Evolutionary conservation across 1,284 basidiomycete species (phyloP).

Genomic region (Quambalaria eucalypti): DNA sequence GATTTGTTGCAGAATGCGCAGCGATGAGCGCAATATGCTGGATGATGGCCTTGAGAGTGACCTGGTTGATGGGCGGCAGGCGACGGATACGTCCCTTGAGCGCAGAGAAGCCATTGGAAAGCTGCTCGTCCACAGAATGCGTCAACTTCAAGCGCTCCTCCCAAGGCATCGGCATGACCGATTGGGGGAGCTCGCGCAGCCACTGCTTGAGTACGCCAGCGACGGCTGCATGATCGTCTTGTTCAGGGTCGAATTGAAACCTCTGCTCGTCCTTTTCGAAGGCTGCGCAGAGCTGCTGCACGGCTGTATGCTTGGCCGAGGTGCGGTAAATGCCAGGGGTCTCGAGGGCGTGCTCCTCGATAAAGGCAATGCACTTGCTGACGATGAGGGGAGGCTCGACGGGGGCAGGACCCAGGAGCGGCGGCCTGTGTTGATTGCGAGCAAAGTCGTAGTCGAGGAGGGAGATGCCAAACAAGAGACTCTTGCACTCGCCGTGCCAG

Average conservation of each 20-base stretch:
- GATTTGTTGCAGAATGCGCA: constrained; percentile 64
- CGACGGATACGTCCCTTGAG: constrained; percentile 41
- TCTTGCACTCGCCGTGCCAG: constrained; percentile 65
- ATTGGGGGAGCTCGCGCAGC: constrained; percentile 82
- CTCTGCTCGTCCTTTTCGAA: constrained; percentile 80
- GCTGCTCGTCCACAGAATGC: constrained; percentile 55
- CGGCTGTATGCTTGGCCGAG: constrained; percentile 67
- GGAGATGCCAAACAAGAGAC: constrained; percentile 80
- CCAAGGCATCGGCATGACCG: constrained; percentile 75
- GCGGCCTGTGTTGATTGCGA: constrained; percentile 26
- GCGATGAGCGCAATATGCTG: constrained; percentile 78
- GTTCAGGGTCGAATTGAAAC: constrained; percentile 66
- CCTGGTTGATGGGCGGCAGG: constrained; percentile 70
- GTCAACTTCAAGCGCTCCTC: constrained; percentile 61
- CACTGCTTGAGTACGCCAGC: constrained; percentile 84
- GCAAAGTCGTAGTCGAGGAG: constrained; percentile 85
- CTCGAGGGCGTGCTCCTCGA: constrained; percentile 58
- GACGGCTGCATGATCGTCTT: constrained; percentile 81
- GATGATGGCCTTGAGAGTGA: constrained; percentile 73
- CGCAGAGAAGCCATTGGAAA: constrained; percentile 45
- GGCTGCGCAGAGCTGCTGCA: constrained; percentile 75
- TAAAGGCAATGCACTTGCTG: constrained; percentile 70
- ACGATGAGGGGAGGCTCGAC: constrained; percentile 63
- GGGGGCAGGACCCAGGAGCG: constrained; percentile 5
- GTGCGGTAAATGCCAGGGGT: constrained; percentile 58